Evolutionary conservation across 2,329 filamentous ascomycete species (phyloP), one percentile per base, ranked within the genome.

Genomic region (Aspergillus quadrilineatus): DNA sequence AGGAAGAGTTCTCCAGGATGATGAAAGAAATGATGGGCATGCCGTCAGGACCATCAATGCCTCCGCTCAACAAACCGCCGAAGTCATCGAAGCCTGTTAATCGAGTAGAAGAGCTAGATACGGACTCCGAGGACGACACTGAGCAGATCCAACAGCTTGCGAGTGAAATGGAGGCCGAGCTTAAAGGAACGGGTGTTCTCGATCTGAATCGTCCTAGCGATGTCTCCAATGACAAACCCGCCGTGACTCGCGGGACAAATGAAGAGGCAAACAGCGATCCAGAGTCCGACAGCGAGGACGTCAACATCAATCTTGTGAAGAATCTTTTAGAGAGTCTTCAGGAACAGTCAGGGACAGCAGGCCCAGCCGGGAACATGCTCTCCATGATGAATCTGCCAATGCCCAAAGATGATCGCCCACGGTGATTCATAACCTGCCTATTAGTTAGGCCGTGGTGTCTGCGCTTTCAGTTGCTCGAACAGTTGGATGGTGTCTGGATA

Each of bases 291-390:
- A 85, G 88, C 52, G 82, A 94, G 4, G 81, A 92, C 60, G 85
- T 94, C 29, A 90, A 97, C 69, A 89, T 92, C 64, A 93, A 94
- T 60, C 79, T 99, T 26, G 92, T 90, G 15, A 91, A 89, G 72
- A 97, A 97, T 67, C 79, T 99, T 53, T 79, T 99, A 1, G 91
- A 97, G 72, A 93, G 90, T 65, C 92, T 99, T 75, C 95, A 96
- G 69, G 88, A 89, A 14, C 93, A 97, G 72, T 90, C 81, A 15
- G 94, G 94, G 10, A 84, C 89, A 79, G 81, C 90, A 32, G 94
- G 94, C 0, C 94, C 94, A 0, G 89, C 89, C 2, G 87, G 92
- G 0, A 97, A 97, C 69, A 78, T 99, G 58, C 81, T 99, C 67
- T 88, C 87, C 6, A 83, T 95, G 76, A 89, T 97, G 87, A 92